Evolutionary conservation across 257 asterid species (phyloP).

Genomic region (Salvia rosmarinus): DNA sequence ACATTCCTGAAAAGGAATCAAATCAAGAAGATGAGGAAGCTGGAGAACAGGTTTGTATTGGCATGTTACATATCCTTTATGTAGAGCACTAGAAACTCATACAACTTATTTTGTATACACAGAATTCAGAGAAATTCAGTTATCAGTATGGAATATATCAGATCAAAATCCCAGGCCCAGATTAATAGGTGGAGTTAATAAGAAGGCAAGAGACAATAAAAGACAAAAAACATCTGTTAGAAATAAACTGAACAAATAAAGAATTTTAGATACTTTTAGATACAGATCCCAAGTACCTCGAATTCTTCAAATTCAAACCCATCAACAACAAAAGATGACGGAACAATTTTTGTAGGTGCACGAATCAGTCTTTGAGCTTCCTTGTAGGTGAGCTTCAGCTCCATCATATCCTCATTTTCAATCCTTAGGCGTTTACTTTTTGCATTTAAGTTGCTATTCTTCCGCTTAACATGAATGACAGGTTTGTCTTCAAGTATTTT

Average conservation of each 20-base stretch:
- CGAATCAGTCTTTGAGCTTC: conserved; percentile 90
- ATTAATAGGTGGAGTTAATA: conserved; percentile 16
- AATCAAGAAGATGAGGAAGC: conserved; percentile 27
- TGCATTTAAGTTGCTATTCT: conserved; percentile 54
- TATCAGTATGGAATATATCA: not conserved
- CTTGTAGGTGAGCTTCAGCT: conserved; percentile 75
- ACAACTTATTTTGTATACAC: not conserved
- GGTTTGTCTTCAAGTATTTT: conserved; percentile 53
- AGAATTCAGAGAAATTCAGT: not conserved
- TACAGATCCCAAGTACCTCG: conserved; percentile 60
- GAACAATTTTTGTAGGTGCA: conserved; percentile 58
- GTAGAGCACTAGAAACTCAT: conserved; percentile 21
- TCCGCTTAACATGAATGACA: conserved; percentile 55
- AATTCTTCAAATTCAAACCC: conserved; percentile 91
- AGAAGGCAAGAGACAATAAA: conserved; percentile 5
- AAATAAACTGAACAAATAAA: not conserved
- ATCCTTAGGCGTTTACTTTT: conserved; percentile 67
- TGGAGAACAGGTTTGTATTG: not conserved
- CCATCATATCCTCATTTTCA: conserved; percentile 60
- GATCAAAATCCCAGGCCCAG: conserved; percentile 24
- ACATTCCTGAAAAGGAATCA: conserved; percentile 50
- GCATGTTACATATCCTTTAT: conserved; percentile 26
- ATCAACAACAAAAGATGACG: conserved; percentile 61
- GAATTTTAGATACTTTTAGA: not conserved
- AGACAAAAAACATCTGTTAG: conserved; percentile 15